phyloP scores from a whole-genome alignment of 805 yeast genomes.

The Barnettozyma wickerhamii region DNA sequence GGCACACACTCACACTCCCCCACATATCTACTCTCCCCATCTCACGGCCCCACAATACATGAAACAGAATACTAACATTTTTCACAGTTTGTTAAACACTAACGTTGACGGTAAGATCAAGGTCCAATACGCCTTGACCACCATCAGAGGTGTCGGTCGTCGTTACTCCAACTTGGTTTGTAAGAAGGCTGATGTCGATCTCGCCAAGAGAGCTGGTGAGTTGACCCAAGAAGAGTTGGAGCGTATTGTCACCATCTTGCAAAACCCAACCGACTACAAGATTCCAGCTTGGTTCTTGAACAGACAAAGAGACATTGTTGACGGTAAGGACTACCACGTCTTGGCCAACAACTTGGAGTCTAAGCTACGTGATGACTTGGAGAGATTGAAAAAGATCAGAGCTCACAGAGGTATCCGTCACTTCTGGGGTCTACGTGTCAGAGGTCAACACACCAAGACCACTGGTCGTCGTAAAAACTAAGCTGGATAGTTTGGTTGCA shows the following conservation, averaged over 20 bases:
- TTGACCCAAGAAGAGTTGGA: slow-evolving; percentile 99
- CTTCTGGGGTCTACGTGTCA: slow-evolving; percentile 99
- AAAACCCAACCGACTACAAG: slow-evolving; percentile 99
- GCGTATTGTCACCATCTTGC: slow-evolving; percentile 99
- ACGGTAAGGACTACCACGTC: slow-evolving; percentile 99
- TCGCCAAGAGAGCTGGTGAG: slow-evolving; percentile 99
- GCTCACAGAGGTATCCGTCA: slow-evolving; percentile 99
- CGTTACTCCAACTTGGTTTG: slow-evolving; percentile 99
- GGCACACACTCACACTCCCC: neutral
- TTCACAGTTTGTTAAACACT: slow-evolving; percentile 93
- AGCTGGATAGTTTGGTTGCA: slow-evolving; percentile 3
- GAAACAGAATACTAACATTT: slow-evolving; percentile 36
- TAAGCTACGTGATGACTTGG: slow-evolving; percentile 99
- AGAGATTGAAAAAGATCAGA: slow-evolving; percentile 99
- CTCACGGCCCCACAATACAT: no score
- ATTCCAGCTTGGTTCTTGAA: slow-evolving; percentile 99
- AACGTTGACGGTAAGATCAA: slow-evolving; percentile 99
- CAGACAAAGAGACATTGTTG: slow-evolving; percentile 98
- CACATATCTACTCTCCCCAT: no score
- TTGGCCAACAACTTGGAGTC: slow-evolving; percentile 99
- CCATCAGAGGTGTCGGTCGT: slow-evolving; percentile 99
- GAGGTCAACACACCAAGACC: slow-evolving; percentile 99
- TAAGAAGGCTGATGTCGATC: slow-evolving; percentile 99
- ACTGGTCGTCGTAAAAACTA: slow-evolving; percentile 80
- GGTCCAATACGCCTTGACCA: slow-evolving; percentile 99